Percentiles rank a stretch among this genome's conserved stretches.
Conservation (phyloP, 306 rosid genomes). For the Quercus ilex region DNA sequence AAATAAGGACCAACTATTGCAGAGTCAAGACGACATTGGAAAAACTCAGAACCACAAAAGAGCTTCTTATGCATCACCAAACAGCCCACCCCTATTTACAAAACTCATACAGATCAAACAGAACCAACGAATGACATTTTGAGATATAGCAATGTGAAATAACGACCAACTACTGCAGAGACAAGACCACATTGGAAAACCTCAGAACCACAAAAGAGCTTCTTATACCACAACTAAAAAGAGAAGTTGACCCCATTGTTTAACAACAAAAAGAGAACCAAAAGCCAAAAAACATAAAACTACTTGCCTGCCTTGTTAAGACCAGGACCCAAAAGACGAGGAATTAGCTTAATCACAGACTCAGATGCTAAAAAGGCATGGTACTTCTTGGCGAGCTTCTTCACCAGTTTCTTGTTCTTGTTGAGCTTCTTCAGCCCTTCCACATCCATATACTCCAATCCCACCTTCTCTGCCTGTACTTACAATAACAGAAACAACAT, state of each 20-base stretch:
- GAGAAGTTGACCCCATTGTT: too few species aligned
- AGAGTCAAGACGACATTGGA: neutral
- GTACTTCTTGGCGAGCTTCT: slow-evolving; percentile 75
- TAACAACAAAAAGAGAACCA: neutral
- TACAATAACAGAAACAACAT: neutral
- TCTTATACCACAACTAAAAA: too few species aligned
- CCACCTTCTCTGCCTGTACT: slow-evolving; percentile 71
- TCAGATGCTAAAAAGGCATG: slow-evolving; percentile 93
- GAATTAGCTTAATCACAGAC: slow-evolving; percentile 84
- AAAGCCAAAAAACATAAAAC: neutral
- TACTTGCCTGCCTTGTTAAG: slow-evolving; percentile 91
- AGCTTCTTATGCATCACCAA: neutral
- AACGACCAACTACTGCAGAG: neutral
- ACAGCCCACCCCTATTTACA: neutral
- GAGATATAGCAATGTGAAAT: neutral
- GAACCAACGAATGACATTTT: neutral
- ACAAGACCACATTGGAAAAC: neutral
- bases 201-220: too few species aligned
- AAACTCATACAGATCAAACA: neutral
- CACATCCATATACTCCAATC: slow-evolving; percentile 81
- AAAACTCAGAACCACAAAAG: too few species aligned
- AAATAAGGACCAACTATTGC: neutral
- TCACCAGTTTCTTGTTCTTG: slow-evolving; percentile 78
- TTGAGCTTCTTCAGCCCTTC: slow-evolving; percentile 77
- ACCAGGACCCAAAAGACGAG: slow-evolving; percentile 90